A percentile compares a stretch with the other conserved stretches of the same genome.
Conservation (phyloP, 139 green algal genomes). For the Protoeuglena noctilucae region DNA sequence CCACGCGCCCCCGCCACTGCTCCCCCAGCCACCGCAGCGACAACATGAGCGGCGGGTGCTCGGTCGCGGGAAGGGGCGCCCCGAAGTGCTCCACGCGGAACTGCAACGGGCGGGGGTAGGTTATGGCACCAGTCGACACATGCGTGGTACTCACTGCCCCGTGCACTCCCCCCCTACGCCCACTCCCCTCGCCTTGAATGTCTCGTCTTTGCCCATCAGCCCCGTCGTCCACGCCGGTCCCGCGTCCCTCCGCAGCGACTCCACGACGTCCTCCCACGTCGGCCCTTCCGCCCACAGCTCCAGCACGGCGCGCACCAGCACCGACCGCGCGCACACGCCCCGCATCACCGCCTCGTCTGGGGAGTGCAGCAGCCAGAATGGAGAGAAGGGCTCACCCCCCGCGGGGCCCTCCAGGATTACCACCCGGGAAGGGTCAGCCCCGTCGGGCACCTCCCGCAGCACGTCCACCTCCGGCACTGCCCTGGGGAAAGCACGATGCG, state of each 20-base stretch:
- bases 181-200: background rate
- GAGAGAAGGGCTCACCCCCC: background rate
- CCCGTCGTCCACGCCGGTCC: background rate
- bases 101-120: too few relatives aligned
- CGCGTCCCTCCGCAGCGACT: background rate
- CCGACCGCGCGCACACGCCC: background rate
- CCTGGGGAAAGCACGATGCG: background rate
- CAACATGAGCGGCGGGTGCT: constrained; percentile 14
- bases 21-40: constrained; percentile 7
- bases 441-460: too few relatives aligned
- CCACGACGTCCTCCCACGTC: background rate
- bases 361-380: background rate
- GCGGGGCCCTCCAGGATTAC: background rate
- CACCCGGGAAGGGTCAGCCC: background rate
- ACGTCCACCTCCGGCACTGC: background rate
- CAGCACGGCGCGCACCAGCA: background rate
- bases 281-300: constrained; percentile 1
- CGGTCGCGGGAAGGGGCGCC: constrained; percentile 9
- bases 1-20: background rate
- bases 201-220: background rate
- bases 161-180: background rate
- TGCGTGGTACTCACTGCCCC: background rate
- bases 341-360: background rate
- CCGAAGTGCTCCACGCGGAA: constrained; percentile 23
- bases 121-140: too few relatives aligned